Evolutionary conservation across 1,284 basidiomycete species (phyloP), one percentile per base, ranked within the genome.

Genomic region (Trichosporon faecale): DNA sequence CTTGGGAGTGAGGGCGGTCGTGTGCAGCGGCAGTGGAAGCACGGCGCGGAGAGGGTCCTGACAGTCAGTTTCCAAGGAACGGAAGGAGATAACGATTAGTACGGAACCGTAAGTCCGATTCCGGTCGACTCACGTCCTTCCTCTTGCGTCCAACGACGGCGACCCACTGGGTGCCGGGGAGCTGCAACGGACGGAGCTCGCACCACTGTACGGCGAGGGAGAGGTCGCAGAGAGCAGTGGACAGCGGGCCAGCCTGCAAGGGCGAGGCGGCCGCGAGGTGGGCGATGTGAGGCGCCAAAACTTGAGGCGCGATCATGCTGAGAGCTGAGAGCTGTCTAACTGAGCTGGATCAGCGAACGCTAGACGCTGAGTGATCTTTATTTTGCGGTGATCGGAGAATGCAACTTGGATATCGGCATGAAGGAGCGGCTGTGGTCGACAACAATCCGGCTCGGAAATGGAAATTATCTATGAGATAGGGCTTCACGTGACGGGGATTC

Each of bases 201-300:
- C 72, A 68, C 84, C 84, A 85, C 74, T 82, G 81, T 33, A 83
- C 78, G 37, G 83, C 84, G 11, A 84, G 78, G 0, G 78, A 71
- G n/a, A 85, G 75, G 70, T 85, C 84, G 27, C 80, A 79, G 44
- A 78, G 75, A 2, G 80, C 72, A 4, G 80, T 80, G 57, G 76
- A 73, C 4, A 83, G 72, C 1, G 80, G 75, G 8, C 83, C 83
- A 8, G 80, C 80, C 70, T 85, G 82, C 0, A 73, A 44, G 0
- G 81, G 79, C 23, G 61, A 65, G 1, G 66, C 63, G 44, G 68
- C 57, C 6, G 40, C 2, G 65, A 70, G 60, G 52, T 23, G 35
- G 23, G 63, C 60, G 37, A 72, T 40, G 44, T 40, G 66, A 25
- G 68, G 40, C 12, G 68, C 40, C 63, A 69, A 61, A 25, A 29